phyloP scores from a whole-genome alignment of 768 basidiomycete genomes.

The Pulveroboletus ravenelii region DNA sequence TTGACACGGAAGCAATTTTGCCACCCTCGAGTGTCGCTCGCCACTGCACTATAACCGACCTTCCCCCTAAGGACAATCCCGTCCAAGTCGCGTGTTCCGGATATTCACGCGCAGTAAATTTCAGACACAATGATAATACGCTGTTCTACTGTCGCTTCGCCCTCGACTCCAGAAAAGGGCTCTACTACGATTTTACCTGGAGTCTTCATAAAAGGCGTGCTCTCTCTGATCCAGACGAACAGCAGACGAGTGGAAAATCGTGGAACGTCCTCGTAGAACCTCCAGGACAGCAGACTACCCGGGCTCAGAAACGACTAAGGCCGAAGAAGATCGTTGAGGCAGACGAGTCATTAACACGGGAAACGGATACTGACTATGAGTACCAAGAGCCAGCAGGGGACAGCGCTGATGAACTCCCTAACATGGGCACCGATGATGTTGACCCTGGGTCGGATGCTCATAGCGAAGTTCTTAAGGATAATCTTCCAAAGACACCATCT shows the following conservation, averaged over 20 bases:
- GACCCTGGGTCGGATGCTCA: constrained; percentile 27
- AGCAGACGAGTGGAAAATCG: constrained; percentile 33
- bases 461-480: constrained; percentile 24
- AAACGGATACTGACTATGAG: constrained; percentile 21
- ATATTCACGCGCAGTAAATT: constrained; percentile 9
- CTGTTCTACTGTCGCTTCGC: constrained; percentile 56
- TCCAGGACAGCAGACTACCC: constrained; percentile 4
- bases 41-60: constrained; percentile 45
- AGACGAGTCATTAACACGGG: constrained; percentile 16
- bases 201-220: constrained; percentile 41
- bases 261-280: constrained; percentile 43
- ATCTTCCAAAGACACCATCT: constrained; percentile 48
- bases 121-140: constrained; percentile 16
- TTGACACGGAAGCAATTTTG: constrained; percentile 45
- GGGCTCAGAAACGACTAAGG: constrained; percentile 19
- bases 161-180: constrained; percentile 51
- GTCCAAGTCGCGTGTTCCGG: constrained; percentile 14
- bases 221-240: constrained; percentile 26
- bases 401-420: constrained; percentile 19
- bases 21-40: constrained; percentile 48
- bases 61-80: constrained; percentile 9
- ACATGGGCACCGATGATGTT: constrained; percentile 10
- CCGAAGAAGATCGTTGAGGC: constrained; percentile 21
- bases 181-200: constrained; percentile 65
- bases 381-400: constrained; percentile 15